Conservation (phyloP, 2,329 filamentous ascomycete species). For the Aspergillus aculeatinus region DNA sequence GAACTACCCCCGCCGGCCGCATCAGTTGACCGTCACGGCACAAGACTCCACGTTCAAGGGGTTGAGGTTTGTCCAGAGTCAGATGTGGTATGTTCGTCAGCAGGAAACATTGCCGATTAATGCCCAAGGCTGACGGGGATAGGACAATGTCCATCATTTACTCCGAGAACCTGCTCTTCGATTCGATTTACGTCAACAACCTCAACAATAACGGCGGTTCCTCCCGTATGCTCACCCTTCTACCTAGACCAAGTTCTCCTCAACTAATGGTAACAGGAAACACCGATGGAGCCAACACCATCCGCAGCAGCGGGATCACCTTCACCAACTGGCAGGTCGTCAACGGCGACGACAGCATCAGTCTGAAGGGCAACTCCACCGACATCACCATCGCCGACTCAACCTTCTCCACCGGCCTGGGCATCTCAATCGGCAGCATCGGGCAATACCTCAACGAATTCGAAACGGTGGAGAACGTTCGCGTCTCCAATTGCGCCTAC, state of each 20-base stretch:
- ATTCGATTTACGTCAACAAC: conserved; percentile 56
- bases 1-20: conserved; percentile 33
- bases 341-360: conserved; percentile 57
- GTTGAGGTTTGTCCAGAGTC: conserved; percentile 47
- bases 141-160: conserved; percentile 55
- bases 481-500: conserved; percentile 49
- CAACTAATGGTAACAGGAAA: conserved; percentile 21
- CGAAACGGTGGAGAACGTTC: conserved; percentile 53
- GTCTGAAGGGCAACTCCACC: conserved; percentile 56
- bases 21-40: conserved; percentile 27
- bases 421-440: conserved; percentile 59
- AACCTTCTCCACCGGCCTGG: conserved; percentile 51
- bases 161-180: conserved; percentile 48
- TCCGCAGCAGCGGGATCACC: conserved; percentile 54
- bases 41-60: conserved; percentile 22
- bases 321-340: conserved; percentile 52
- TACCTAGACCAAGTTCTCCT: rapidly evolving
- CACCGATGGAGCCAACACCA: conserved; percentile 56
- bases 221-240: conserved; percentile 12
- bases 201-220: conserved; percentile 16
- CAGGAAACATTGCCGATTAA: neutral
- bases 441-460: conserved; percentile 53
- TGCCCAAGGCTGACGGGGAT: neutral
- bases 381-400: conserved; percentile 54
- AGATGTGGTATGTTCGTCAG: conserved; percentile 54